Conservation (phyloP, 2,329 filamentous ascomycete species). For the Talaromyces islandicus region DNA sequence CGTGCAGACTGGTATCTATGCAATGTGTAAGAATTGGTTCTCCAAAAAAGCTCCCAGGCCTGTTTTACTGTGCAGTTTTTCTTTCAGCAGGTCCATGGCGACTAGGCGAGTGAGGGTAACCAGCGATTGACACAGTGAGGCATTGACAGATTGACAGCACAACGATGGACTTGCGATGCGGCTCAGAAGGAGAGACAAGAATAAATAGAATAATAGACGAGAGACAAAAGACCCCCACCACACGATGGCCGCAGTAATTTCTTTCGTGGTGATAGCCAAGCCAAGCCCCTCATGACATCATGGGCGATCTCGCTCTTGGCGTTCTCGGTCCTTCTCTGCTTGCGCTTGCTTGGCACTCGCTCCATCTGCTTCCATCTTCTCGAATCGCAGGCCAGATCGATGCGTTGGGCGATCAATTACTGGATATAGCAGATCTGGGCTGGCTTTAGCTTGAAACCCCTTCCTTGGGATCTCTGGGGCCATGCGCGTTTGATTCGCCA, state of each 20-base stretch:
- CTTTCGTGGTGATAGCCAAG: background rate
- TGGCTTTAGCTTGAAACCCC: background rate
- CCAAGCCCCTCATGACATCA: background rate
- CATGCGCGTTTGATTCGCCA: background rate
- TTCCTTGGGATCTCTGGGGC: background rate
- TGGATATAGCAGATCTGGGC: background rate
- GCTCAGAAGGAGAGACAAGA: background rate
- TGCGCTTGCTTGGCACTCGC: background rate
- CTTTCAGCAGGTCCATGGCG: slow-evolving; percentile 8
- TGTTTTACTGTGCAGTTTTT: slow-evolving; percentile 7
- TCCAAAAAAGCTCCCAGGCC: background rate
- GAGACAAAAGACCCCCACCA: background rate
- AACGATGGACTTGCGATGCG: background rate
- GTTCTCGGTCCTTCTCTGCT: background rate
- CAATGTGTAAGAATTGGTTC: background rate
- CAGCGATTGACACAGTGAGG: background rate
- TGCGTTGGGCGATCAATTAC: background rate
- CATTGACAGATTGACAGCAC: background rate
- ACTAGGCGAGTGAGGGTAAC: background rate
- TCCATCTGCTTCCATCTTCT: background rate
- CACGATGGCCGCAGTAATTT: background rate
- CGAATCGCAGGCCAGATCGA: background rate
- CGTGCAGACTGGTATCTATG: slow-evolving; percentile 5
- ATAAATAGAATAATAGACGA: background rate
- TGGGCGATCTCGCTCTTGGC: background rate